These are phyloP conservation scores for Phytopythium boreale DNA, from an alignment of 352 stramenopile genomes.

Conservation along the genomic window DNA sequence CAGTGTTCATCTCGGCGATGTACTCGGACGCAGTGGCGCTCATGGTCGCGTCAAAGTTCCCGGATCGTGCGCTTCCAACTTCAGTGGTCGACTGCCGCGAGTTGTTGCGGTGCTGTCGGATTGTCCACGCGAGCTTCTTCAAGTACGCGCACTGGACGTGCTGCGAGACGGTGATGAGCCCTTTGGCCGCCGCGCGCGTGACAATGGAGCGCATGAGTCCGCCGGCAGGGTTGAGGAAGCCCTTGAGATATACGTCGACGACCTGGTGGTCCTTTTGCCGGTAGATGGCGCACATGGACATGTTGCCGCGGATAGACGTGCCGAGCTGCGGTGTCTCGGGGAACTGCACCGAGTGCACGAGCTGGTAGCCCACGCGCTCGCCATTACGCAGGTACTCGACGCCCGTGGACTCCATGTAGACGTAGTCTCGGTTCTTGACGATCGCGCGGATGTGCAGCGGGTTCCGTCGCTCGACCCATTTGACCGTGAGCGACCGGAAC, in stretches of 20 bases:
- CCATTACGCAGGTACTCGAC: conserved; percentile 28
- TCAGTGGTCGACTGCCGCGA: background rate
- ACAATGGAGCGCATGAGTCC: conserved; percentile 26
- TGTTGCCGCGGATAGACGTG: conserved; percentile 33
- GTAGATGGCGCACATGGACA: conserved; percentile 44
- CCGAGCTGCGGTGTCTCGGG: conserved; percentile 15
- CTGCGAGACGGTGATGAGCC: conserved; percentile 22
- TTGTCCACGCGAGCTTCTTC: conserved; percentile 32
- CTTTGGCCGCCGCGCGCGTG: conserved; percentile 21
- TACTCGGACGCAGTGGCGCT: background rate
- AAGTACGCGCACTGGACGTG: conserved; percentile 27
- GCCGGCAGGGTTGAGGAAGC: conserved; percentile 24
- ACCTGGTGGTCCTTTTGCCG: conserved; percentile 24
- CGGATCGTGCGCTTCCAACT: conserved; percentile 2
- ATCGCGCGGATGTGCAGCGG: conserved; percentile 22
- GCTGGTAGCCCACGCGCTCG: conserved; percentile 44
- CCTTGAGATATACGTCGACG: conserved; percentile 40
- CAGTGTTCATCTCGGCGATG: background rate
- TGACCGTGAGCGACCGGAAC: conserved; percentile 31
- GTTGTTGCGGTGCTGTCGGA: conserved; percentile 17
- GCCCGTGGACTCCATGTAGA: conserved; percentile 49
- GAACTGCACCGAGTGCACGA: conserved; percentile 48
- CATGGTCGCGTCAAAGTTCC: background rate
- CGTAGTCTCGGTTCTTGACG: conserved; percentile 45
- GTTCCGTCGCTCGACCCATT: conserved; percentile 32